phyloP scores from a whole-genome alignment of 129 eudicot genomes.

The carrot (Daucus carota) region DNA sequence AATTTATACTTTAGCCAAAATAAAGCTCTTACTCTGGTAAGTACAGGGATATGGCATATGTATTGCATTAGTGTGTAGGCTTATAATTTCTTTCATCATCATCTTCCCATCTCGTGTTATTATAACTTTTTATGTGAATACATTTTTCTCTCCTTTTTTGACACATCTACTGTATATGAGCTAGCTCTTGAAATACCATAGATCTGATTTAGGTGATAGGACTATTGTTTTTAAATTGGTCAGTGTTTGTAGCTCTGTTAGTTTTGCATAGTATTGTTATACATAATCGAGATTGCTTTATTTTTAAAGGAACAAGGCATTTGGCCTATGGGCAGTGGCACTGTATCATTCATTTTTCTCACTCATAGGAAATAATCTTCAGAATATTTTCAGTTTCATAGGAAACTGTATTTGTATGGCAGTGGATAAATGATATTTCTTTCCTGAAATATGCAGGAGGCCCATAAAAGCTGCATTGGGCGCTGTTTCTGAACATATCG shows the following conservation, averaged over 20 bases:
- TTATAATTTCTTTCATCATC: background rate
- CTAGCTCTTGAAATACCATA: background rate
- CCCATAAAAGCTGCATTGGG: conserved; percentile 92
- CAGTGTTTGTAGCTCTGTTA: background rate
- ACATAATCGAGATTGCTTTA: background rate
- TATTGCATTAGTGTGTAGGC: background rate
- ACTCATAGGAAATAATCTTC: background rate
- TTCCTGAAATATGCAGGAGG: conserved; percentile 44
- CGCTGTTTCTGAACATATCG: conserved; percentile 86
- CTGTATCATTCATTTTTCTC: background rate
- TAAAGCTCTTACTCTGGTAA: no score
- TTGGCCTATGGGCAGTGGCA: background rate
- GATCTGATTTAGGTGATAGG: background rate
- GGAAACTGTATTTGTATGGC: background rate
- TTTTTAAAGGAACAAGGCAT: background rate
- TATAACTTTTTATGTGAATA: background rate
- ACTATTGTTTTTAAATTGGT: background rate
- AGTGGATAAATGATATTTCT: background rate
- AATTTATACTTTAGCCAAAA: no score
- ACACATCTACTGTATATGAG: background rate
- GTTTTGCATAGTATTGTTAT: background rate
- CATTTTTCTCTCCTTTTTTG: background rate
- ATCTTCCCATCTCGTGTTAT: background rate
- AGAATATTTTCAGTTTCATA: background rate
- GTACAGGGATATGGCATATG: background rate